Evolutionary conservation across 768 basidiomycete species (phyloP).

Genomic region (Rhizopogon vinicolor): DNA sequence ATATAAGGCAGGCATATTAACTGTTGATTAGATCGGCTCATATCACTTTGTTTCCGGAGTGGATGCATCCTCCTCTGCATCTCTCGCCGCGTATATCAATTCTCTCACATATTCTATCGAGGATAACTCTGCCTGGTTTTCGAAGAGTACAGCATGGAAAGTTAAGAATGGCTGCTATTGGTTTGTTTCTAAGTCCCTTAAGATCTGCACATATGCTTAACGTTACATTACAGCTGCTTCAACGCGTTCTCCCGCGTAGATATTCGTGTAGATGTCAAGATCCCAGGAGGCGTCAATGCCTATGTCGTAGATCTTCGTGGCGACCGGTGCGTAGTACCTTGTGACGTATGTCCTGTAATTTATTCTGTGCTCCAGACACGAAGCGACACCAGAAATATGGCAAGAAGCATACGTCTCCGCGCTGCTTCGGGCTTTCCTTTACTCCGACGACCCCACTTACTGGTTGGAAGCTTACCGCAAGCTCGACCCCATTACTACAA

Average conservation of each 20-base stretch:
- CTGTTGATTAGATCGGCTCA: slow-evolving; percentile 67
- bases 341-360: neutral
- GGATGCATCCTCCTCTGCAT: slow-evolving; percentile 96
- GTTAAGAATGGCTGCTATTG: slow-evolving; percentile 93
- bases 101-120: slow-evolving; percentile 96
- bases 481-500: slow-evolving; percentile 87
- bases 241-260: slow-evolving; percentile 98
- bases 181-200: slow-evolving; percentile 35
- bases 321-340: slow-evolving; percentile 62
- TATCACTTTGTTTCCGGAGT: slow-evolving; percentile 99
- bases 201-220: neutral
- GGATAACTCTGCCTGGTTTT: slow-evolving; percentile 89
- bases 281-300: slow-evolving; percentile 93
- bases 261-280: slow-evolving; percentile 95
- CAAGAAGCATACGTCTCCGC: slow-evolving; percentile 97
- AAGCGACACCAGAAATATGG: slow-evolving; percentile 91
- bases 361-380: slow-evolving; percentile 52
- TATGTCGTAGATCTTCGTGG: slow-evolving; percentile 93
- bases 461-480: slow-evolving; percentile 91
- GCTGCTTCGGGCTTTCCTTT: slow-evolving; percentile 84
- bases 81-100: slow-evolving; percentile 97
- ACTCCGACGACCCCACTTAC: slow-evolving; percentile 93
- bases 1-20: neutral
- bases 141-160: slow-evolving; percentile 81
- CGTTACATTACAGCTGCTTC: slow-evolving; percentile 62